Evolutionary conservation across 208 protist species (phyloP), one percentile per base, ranked within the genome.

Genomic region (Acanthamoeba healyi): DNA sequence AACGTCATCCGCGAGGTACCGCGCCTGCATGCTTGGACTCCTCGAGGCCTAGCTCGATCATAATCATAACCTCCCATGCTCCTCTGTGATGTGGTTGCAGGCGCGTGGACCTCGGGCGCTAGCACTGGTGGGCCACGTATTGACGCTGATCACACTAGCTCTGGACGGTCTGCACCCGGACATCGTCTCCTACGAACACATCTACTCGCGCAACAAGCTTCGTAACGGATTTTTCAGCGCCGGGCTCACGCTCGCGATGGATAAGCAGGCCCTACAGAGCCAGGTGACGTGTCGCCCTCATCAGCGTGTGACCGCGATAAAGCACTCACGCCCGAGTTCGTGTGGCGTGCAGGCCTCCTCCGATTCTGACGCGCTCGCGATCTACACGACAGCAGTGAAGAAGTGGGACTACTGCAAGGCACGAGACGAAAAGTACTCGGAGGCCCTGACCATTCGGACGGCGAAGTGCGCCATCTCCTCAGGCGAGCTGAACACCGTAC

Each of bases 151-250:
- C 36, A 81, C 70, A 6, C 34, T 81, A 3, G 70, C 70, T 9
- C 40, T 81, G 26, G 70, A 81, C 38, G 70, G 40, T 10, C 70
- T 81, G 1, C 36, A 81, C 10, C 70, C 34, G 22, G 70, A 81
- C 24, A 81, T 81, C 34, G 70, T 40, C 70, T 81, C 70, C 70
- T 46, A 81, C 40, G 70, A 81, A 26, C 70, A 81, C 40, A 81
- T 81, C 40, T 81, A 81, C 70, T 40, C 70, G 2, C 34, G 70
- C 6, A 81, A 81, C 70, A 81, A 81, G 40, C 34, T 81, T 10
- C 70, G 70, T 4, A 40, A 81, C 40, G 70, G 70, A 12, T 81
- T 81, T 38, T 81, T 81, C 38, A 81, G 70, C 40, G 70, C 70
- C 1, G 70, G 40, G 0, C 70, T 81, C 1, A 81, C 34, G 19